Evolutionary conservation across 306 rosid species (phyloP).

Genomic region (Cucurbita ficifolia): DNA sequence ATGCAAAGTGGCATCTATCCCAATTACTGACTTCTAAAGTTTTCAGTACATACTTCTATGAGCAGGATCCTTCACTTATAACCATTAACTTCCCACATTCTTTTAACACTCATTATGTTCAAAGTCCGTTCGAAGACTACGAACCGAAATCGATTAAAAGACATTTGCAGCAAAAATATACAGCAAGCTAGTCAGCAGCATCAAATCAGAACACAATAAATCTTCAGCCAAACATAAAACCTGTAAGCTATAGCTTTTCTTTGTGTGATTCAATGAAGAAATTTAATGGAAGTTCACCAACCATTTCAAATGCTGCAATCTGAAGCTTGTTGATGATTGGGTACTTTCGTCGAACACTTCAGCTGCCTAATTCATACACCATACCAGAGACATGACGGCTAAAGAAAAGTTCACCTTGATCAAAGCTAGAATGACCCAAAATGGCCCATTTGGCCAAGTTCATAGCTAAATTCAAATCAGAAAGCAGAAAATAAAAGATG

Average conservation of each 20-base stretch:
- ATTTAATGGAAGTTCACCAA: constrained; percentile 9
- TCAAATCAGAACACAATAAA: not conserved
- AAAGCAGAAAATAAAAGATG: not conserved
- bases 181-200: not conserved
- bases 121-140: not conserved
- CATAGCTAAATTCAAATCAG: not conserved
- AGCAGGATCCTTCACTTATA: not conserved
- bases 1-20: not conserved
- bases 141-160: not conserved
- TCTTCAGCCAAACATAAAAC: not conserved
- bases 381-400: not conserved
- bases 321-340: constrained; percentile 7
- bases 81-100: not conserved
- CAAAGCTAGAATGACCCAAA: not conserved
- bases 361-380: constrained; percentile 14
- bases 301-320: constrained; percentile 37
- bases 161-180: not conserved
- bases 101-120: not conserved
- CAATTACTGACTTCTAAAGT: not conserved
- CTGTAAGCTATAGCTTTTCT: not conserved
- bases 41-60: not conserved
- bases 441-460: constrained; percentile 5
- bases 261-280: not conserved
- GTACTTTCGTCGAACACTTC: constrained; percentile 19
- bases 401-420: not conserved